A percentile compares a stretch with the other conserved stretches of the same genome.
These are phyloP conservation scores for Trichomonas vaginalis DNA, from an alignment of 208 protist genomes.

Conservation along the genomic window DNA sequence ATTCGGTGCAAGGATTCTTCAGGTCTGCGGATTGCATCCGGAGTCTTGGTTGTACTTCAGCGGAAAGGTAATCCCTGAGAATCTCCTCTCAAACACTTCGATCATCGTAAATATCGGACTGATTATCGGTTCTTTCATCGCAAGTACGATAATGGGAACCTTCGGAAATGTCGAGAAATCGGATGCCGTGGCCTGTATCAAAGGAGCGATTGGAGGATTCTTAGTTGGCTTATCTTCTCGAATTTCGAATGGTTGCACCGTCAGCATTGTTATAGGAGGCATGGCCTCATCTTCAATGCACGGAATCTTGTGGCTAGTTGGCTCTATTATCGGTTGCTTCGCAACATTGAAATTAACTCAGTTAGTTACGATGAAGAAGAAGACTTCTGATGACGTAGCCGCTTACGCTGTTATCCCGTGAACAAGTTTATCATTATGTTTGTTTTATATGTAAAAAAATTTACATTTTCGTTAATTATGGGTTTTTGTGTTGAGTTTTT, in stretches of 20 bases:
- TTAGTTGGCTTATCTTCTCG: neutral
- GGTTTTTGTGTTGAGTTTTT: too few species aligned
- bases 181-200: neutral
- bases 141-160: neutral
- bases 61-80: neutral
- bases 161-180: neutral
- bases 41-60: neutral
- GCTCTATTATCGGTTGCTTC: neutral
- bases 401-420: too few species aligned
- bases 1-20: neutral
- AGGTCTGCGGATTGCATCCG: neutral
- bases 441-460: too few species aligned
- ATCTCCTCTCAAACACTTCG: neutral
- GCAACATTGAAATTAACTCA: too few species aligned
- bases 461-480: too few species aligned
- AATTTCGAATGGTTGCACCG: neutral
- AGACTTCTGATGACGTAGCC: too few species aligned
- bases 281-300: neutral
- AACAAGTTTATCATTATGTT: too few species aligned
- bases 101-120: neutral
- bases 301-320: neutral
- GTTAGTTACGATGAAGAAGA: too few species aligned
- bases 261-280: neutral
- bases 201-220: neutral
- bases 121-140: neutral